Conservation (phyloP, 495 filamentous ascomycete genomes). For the Podospora didyma region DNA sequence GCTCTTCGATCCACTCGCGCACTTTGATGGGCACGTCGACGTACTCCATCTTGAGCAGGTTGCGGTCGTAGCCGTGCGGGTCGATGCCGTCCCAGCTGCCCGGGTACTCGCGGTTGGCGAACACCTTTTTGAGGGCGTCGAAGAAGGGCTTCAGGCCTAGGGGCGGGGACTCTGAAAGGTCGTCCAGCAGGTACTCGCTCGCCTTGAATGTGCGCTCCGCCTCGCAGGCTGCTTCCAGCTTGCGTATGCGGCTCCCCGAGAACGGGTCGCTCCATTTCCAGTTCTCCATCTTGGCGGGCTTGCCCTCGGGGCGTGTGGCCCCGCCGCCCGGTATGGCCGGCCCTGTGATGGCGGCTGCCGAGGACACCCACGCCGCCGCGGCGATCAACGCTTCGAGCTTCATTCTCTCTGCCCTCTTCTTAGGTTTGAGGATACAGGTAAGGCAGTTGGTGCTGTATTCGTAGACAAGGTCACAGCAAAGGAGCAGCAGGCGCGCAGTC, state of each 20-base stretch:
- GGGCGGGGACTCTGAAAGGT: conserved; percentile 24
- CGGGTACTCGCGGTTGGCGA: conserved; percentile 26
- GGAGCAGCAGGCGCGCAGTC: too few species aligned
- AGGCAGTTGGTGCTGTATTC: not conserved
- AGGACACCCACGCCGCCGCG: conserved; percentile 13
- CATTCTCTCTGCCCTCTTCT: too few species aligned
- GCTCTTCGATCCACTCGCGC: conserved; percentile 36
- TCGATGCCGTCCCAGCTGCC: conserved; percentile 36
- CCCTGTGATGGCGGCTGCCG: conserved; percentile 20
- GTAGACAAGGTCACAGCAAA: too few species aligned
- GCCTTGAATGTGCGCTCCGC: conserved; percentile 21
- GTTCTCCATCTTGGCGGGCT: conserved; percentile 18
- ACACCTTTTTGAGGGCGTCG: conserved; percentile 28
- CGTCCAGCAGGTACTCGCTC: conserved; percentile 29
- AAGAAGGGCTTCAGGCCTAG: conserved; percentile 23
- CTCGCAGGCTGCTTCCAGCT: conserved; percentile 21
- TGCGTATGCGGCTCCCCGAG: conserved; percentile 2
- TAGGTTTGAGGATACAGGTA: not conserved
- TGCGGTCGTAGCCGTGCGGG: conserved; percentile 33
- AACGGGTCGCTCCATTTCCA: conserved; percentile 33
- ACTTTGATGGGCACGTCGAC: conserved; percentile 24
- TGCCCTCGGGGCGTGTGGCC: conserved; percentile 15
- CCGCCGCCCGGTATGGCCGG: conserved; percentile 12
- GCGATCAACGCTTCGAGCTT: conserved; percentile 16
- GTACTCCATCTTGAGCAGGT: conserved; percentile 32